Percentiles rank a stretch among this genome's conserved stretches.
Conservation (phyloP, 176 grass and related monocot species). For the Pharus latifolius region DNA sequence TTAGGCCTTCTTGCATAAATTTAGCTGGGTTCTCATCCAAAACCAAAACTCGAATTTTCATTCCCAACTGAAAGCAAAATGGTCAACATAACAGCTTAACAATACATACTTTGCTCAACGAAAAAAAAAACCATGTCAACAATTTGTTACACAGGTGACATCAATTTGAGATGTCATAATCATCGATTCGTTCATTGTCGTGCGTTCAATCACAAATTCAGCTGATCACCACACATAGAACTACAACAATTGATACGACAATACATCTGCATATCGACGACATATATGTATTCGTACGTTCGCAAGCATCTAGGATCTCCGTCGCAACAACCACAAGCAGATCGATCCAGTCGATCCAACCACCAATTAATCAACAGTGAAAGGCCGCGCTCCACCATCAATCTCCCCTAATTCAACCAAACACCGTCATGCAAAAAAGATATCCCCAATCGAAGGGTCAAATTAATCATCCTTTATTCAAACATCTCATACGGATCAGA, state of each 20-base stretch:
- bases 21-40: background rate
- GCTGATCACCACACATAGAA: background rate
- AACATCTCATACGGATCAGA: background rate
- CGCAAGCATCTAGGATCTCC: no score
- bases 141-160: no score
- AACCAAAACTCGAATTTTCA: constrained; percentile 2
- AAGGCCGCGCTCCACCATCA: background rate
- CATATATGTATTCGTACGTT: background rate
- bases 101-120: no score
- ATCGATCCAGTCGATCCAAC: background rate
- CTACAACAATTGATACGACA: background rate
- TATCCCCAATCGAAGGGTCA: background rate
- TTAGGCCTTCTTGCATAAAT: background rate
- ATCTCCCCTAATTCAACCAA: background rate
- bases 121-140: no score
- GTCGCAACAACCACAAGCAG: background rate
- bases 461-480: background rate
- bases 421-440: no score
- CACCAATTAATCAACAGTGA: background rate
- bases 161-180: no score
- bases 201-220: no score
- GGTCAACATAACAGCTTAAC: constrained; percentile 23
- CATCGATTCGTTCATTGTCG: no score
- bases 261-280: background rate
- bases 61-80: background rate